phyloP scores from a whole-genome alignment of 2,329 filamentous ascomycete species.

The Xylariomycetidae sp. region DNA sequence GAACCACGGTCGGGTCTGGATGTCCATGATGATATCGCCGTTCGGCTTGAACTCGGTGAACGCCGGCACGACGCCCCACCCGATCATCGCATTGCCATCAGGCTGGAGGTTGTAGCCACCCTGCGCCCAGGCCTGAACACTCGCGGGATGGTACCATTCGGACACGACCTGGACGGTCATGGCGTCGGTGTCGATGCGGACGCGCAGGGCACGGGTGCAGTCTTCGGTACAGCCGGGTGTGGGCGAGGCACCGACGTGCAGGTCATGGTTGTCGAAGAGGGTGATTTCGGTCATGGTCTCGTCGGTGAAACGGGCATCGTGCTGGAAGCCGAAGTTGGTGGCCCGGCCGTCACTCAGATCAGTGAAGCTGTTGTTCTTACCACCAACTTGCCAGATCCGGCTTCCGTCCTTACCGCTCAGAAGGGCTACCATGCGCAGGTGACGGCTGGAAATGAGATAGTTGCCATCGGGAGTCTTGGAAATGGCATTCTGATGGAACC shows the following conservation, averaged over 20 bases:
- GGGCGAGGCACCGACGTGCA: slow-evolving; percentile 15
- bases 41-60: slow-evolving; percentile 40
- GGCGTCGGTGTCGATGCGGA: slow-evolving; percentile 36
- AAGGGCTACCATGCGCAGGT: slow-evolving; percentile 25
- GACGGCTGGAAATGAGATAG: slow-evolving; percentile 31
- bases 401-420: slow-evolving; percentile 27
- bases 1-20: slow-evolving; percentile 32
- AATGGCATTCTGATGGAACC: slow-evolving; percentile 34
- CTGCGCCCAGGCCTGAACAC: slow-evolving; percentile 35
- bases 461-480: slow-evolving; percentile 30
- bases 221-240: slow-evolving; percentile 22
- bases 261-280: slow-evolving; percentile 34
- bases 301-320: slow-evolving; percentile 31
- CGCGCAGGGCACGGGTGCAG: slow-evolving; percentile 38
- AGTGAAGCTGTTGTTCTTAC: slow-evolving; percentile 30
- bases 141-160: slow-evolving; percentile 32
- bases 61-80: slow-evolving; percentile 48
- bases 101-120: slow-evolving; percentile 46
- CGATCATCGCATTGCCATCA: slow-evolving; percentile 47
- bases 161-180: slow-evolving; percentile 39
- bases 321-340: slow-evolving; percentile 33
- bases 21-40: slow-evolving; percentile 48
- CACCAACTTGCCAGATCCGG: slow-evolving; percentile 32
- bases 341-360: slow-evolving; percentile 30
- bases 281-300: slow-evolving; percentile 24